phyloP scores from a whole-genome alignment of 345 rosid species.

The Populus simonii region DNA sequence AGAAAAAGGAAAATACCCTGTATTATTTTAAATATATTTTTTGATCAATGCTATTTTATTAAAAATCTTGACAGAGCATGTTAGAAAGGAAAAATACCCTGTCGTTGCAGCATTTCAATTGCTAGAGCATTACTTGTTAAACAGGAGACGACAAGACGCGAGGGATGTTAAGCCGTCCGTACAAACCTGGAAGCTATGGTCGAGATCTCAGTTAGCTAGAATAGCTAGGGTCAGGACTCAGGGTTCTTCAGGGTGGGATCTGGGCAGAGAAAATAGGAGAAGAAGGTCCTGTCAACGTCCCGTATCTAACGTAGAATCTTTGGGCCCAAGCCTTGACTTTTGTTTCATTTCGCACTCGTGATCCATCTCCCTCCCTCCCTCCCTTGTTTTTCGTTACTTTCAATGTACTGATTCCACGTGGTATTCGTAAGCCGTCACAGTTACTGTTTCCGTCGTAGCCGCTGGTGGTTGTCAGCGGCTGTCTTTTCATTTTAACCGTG shows the following conservation, averaged over 20 bases:
- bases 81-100: too few relatives aligned
- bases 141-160: constrained; percentile 6
- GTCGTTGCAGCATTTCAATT: background rate
- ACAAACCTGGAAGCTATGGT: background rate
- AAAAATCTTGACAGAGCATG: too few relatives aligned
- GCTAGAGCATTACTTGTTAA: background rate
- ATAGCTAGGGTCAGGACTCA: background rate
- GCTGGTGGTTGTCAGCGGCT: background rate
- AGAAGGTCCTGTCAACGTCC: constrained; percentile 38
- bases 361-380: background rate
- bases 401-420: constrained; percentile 2
- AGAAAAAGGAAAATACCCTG: background rate
- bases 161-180: background rate
- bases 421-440: constrained; percentile 15
- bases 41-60: too few relatives aligned
- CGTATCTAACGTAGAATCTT: constrained; percentile 38
- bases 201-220: background rate
- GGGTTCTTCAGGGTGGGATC: background rate
- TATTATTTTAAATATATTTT: too few relatives aligned
- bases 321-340: constrained; percentile 3
- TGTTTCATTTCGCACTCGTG: constrained; percentile 6
- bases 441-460: constrained; percentile 22
- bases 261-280: background rate
- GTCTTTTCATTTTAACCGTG: background rate
- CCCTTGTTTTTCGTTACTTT: too few relatives aligned